Base-by-base conservation (phyloP, 805 yeast species). In the Candida arabinofermentans region DNA sequence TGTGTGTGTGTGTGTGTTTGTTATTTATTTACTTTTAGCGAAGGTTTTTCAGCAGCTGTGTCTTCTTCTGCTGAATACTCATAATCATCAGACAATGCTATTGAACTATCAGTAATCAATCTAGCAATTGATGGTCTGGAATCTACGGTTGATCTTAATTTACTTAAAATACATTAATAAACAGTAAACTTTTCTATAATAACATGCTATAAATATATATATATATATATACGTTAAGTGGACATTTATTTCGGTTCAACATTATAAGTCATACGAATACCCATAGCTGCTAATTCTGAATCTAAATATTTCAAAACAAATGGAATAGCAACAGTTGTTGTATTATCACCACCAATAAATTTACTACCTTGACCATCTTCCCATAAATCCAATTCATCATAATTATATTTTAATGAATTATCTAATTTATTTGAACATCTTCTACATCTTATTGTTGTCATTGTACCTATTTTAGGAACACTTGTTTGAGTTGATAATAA, bases 271-370 rank as follows among this genome's bases (percentile, higher is more conserved):
- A 93, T 74, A 66, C 86, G 82, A 53, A 93, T 89, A 68, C 98
- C 98, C 99, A 93, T 93, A 13, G 99, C 98, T 14, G 95, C 80
- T 53, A 93, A 75, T 66, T 93, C 99, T 26, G 96, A 86, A 58
- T 93, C 98, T 61, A 93, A 73, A 62, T 91, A 93, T 62, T 90
- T 86, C 74, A 93, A 77, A 26, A 93, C 99, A 62, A 90, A 93
- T 43, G 99, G 99, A 62, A 93, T 84, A 34, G 96, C 96, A 50
- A 93, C 93, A 1, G 96, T 85, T 3, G 97, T 84, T n/a, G 96
- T 88, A 47, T 93, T 76, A 46, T 78, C 81, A 59, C 99, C 99
- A 40, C 99, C 99, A 42, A 80, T 81, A 61, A 84, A 91, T 61
- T 83, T 81, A 59, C 79, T 83, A 39, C 99, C 98, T 55, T 83